Percentiles rank a stretch among this genome's conserved stretches.
These are phyloP conservation scores for Boletus subparvulus DNA, from an alignment of 768 basidiomycete species.

Conservation along the genomic window DNA sequence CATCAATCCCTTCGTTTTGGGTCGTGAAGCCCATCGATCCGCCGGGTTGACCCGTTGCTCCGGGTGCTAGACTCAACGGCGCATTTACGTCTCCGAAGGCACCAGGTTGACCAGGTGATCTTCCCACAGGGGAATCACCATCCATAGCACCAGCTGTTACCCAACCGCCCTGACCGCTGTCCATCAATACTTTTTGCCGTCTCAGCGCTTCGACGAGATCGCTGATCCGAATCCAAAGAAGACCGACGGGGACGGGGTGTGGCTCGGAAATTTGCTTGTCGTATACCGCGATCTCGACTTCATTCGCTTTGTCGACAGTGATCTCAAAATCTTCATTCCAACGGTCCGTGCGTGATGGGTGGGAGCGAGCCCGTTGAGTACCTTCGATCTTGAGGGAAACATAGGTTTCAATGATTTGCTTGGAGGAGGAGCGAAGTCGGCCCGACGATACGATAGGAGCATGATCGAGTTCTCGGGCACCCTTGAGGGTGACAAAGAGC, in stretches of 20 bases:
- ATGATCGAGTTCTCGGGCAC: conserved; percentile 93
- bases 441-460: conserved; percentile 67
- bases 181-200: conserved; percentile 87
- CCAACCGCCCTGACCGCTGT: conserved; percentile 89
- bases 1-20: conserved; percentile 80
- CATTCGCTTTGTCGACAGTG: conserved; percentile 95
- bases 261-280: conserved; percentile 84
- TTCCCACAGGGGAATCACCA: conserved; percentile 49
- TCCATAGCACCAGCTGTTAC: conserved; percentile 92
- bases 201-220: conserved; percentile 93
- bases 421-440: conserved; percentile 74
- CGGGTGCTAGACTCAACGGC: conserved; percentile 39
- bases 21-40: conserved; percentile 23
- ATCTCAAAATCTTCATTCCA: conserved; percentile 99
- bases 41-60: conserved; percentile 28
- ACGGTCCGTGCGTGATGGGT: conserved; percentile 89
- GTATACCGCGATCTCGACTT: conserved; percentile 94
- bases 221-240: conserved; percentile 91
- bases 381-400: conserved; percentile 97
- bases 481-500: conserved; percentile 82
- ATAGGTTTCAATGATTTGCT: conserved; percentile 76
- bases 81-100: conserved; percentile 46
- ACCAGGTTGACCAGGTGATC: conserved; percentile 51
- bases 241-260: conserved; percentile 85
- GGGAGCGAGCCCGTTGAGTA: conserved; percentile 86